A percentile compares a stretch with the other conserved stretches of the same genome.
These are phyloP conservation scores for Aureobasidium pullulans DNA, from an alignment of 2,329 filamentous ascomycete species.

Conservation along the genomic window DNA sequence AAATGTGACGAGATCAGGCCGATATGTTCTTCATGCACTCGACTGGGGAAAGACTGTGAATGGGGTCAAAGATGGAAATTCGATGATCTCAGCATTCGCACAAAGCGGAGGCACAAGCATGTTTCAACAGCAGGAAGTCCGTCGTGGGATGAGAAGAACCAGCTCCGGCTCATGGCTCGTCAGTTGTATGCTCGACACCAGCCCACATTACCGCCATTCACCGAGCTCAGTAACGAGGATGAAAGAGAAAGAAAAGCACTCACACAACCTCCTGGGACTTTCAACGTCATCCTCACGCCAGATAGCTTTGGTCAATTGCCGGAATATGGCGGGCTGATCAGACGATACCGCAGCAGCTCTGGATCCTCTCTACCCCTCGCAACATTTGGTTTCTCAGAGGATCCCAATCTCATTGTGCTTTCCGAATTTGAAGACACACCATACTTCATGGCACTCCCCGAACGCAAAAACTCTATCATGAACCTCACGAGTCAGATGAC, in stretches of 20 bases:
- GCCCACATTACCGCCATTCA: slow-evolving; percentile 44
- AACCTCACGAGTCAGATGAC: neutral
- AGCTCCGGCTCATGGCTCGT: slow-evolving; percentile 20
- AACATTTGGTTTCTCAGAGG: neutral
- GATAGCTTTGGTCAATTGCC: slow-evolving; percentile 46
- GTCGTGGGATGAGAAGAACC: slow-evolving; percentile 54
- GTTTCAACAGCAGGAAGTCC: slow-evolving; percentile 43
- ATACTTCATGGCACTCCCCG: slow-evolving; percentile 8
- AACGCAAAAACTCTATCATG: neutral
- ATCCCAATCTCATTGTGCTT: slow-evolving; percentile 3
- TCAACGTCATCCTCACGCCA: slow-evolving; percentile 47
- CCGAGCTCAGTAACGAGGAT: slow-evolving; percentile 47
- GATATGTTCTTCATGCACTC: slow-evolving; percentile 48
- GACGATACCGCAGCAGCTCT: neutral
- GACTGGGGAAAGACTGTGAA: slow-evolving; percentile 50
- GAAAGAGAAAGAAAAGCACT: slow-evolving; percentile 52
- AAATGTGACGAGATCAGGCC: slow-evolving; percentile 52
- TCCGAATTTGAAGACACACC: slow-evolving; percentile 13
- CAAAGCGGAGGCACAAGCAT: slow-evolving; percentile 28
- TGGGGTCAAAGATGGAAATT: slow-evolving; percentile 46
- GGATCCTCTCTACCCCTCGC: neutral
- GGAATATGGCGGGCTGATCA: slow-evolving; percentile 35
- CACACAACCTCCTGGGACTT: slow-evolving; percentile 45
- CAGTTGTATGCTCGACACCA: slow-evolving; percentile 4
- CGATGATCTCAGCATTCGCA: slow-evolving; percentile 27